Base-by-base conservation (phyloP, 805 yeast species). In the Starmera quercuum region DNA sequence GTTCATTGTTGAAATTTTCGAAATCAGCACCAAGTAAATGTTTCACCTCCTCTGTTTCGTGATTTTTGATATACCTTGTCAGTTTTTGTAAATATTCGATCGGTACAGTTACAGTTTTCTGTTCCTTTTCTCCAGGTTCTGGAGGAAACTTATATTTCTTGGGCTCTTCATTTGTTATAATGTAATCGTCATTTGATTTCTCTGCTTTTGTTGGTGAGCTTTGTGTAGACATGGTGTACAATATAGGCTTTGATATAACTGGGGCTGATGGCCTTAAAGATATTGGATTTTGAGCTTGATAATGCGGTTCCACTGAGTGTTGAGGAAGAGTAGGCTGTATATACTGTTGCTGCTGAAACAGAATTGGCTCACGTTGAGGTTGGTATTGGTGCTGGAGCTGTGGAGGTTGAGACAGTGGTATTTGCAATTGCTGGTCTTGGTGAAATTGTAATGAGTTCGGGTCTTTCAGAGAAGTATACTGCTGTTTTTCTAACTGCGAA, bases 401-500 rank as follows among this genome's bases (percentile, higher is more conserved):
- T 38, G 26, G n/a, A n/a, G n/a, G n/a, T n/a, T n/a, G n/a, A n/a
- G 22, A 41, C 16, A 41, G 34, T 39, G 39, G 7, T 15, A 0
- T 60, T 51, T 5, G 56, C 40, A 9, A n/a, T n/a, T n/a, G n/a
- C n/a, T n/a, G n/a, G n/a, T n/a, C n/a, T n/a, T n/a, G 49, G 43
- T 7, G 44, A 78, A 78, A 49, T 70, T 76, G 54, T 73, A 78
- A 4, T 65, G 53, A n/a, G 56, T 63, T 5, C 75, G 74, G 27
- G 54, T 56, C 34, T 59, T 19, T 23, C 17, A 20, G 32, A 25
- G 29, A 21, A 18, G 4, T 39, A 32, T 2, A 30, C 35, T 29
- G 36, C 17, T 23, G 54, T 26, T 44, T 45, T 18, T 41, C 43
- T 19, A 25, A 35, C 15, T 31, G 29, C 11, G 33, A 9, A 24